Base-by-base conservation (phyloP, 2,329 filamentous ascomycete species). In the Phialocephala sp. region DNA sequence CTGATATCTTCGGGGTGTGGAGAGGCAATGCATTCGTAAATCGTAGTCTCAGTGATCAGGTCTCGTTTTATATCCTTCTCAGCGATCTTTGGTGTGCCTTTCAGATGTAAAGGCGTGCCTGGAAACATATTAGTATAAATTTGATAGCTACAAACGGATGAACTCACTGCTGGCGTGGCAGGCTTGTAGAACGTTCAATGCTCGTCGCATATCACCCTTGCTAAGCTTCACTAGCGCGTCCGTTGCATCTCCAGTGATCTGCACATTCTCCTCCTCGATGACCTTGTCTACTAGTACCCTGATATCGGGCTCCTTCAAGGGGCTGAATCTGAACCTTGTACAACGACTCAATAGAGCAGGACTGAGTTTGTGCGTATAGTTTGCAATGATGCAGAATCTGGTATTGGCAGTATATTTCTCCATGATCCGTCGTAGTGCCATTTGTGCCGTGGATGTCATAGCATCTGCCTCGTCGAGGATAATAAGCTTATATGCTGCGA, bases 351-450 rank as follows among this genome's bases (percentile, higher is more conserved):
- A 83, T 52, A 99, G 83, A 0, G 95, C 95, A 0, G 95, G 94
- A 14, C 93, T 96, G 45, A 99, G 88, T 79, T 99, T 99, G 82
- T 99, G 95, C 36, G 95, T 95, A 79, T 99, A 99, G 80, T 99
- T 99, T 73, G 95, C 95, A 73, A 99, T 98, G 76, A 99, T 93
- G 81, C 94, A 98, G 81, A 99, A 99, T 60, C 95, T 86, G 2
- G 95, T 97, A 81, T 99, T 99, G 66, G 92, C 92, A 0, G 95
- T 99, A 81, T 99, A 99, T 81, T 97, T 97, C 77, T 99, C 95
- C 95, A 99, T 99, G 76, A 99, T 98, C 57, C 95, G 85, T 68
- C 95, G 87, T 63, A 99, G 83, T 0, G 95, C 95, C 94, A 99
- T 99, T 80, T 99, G 95, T 6, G 95, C 95, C 0, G 94, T 96